These are phyloP conservation scores for Pulveroboletus sp. DNA, from an alignment of 768 basidiomycete genomes.

Conservation along the genomic window DNA sequence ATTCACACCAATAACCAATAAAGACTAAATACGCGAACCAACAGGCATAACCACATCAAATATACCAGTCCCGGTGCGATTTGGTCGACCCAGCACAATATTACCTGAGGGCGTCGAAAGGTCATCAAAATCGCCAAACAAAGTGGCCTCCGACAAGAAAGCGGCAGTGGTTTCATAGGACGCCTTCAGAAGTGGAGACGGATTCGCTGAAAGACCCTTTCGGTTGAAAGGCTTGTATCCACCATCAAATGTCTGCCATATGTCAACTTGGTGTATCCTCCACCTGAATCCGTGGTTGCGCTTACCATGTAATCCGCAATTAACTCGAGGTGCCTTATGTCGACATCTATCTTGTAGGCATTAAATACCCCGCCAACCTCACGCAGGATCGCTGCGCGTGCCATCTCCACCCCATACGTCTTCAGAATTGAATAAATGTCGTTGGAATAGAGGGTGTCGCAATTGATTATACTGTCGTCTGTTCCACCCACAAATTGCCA, in stretches of 20 bases:
- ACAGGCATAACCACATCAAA: constrained; percentile 79
- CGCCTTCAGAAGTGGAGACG: constrained; percentile 95
- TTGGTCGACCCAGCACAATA: constrained; percentile 87
- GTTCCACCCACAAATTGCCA: constrained; percentile 67
- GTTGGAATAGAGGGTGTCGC: constrained; percentile 85
- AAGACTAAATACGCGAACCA: not conserved
- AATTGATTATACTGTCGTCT: constrained; percentile 62
- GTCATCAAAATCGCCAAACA: constrained; percentile 95
- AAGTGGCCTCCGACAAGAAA: constrained; percentile 90
- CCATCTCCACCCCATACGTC: constrained; percentile 97
- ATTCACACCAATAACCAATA: too few species aligned
- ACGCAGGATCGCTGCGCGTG: constrained; percentile 81
- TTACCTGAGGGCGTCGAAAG: constrained; percentile 85
- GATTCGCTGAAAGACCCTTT: constrained; percentile 86
- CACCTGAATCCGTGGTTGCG: not conserved
- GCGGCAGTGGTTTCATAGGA: constrained; percentile 95
- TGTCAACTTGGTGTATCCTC: not conserved
- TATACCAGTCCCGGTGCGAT: constrained; percentile 87
- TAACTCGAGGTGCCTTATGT: constrained; percentile 88
- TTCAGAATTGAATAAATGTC: constrained; percentile 89
- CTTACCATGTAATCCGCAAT: constrained; percentile 99
- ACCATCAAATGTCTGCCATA: constrained; percentile 85
- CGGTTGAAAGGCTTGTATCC: constrained; percentile 98
- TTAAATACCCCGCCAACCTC: constrained; percentile 92
- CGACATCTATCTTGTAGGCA: constrained; percentile 94